Conservation (phyloP, 495 filamentous ascomycete species). For the Cercophora samala region DNA sequence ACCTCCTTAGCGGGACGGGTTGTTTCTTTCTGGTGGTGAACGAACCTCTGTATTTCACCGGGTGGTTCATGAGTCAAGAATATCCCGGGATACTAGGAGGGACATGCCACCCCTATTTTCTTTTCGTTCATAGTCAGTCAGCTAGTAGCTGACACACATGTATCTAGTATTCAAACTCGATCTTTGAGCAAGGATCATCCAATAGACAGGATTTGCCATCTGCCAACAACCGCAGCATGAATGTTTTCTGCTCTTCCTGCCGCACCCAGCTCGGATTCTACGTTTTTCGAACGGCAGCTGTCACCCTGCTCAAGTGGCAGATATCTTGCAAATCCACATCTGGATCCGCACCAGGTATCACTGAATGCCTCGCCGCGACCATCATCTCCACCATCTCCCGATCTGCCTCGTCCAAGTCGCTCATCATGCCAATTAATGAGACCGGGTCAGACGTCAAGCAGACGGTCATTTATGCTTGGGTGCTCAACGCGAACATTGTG, state of each 20-base stretch:
- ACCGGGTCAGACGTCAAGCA: conserved; percentile 13
- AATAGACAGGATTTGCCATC: conserved; percentile 15
- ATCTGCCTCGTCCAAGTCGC: conserved; percentile 48
- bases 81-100: conserved; percentile 56
- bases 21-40: conserved; percentile 31
- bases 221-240: conserved; percentile 28
- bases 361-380: conserved; percentile 47
- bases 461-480: conserved; percentile 54
- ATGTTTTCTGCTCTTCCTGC: conserved; percentile 43
- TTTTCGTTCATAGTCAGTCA: conserved; percentile 17
- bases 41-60: conserved; percentile 49
- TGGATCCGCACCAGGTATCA: conserved; percentile 28
- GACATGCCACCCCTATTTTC: conserved; percentile 45
- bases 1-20: conserved; percentile 32
- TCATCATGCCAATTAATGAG: conserved; percentile 41
- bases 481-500: conserved; percentile 65
- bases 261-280: conserved; percentile 47
- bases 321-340: conserved; percentile 29
- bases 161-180: conserved; percentile 27
- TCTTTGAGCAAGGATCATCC: conserved; percentile 20
- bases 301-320: conserved; percentile 42
- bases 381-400: conserved; percentile 46
- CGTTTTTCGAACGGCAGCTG: conserved; percentile 45
- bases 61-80: conserved; percentile 46
- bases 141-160: conserved; percentile 26